phyloP scores from a whole-genome alignment of 768 basidiomycete genomes.

The Ramaria sp. region DNA sequence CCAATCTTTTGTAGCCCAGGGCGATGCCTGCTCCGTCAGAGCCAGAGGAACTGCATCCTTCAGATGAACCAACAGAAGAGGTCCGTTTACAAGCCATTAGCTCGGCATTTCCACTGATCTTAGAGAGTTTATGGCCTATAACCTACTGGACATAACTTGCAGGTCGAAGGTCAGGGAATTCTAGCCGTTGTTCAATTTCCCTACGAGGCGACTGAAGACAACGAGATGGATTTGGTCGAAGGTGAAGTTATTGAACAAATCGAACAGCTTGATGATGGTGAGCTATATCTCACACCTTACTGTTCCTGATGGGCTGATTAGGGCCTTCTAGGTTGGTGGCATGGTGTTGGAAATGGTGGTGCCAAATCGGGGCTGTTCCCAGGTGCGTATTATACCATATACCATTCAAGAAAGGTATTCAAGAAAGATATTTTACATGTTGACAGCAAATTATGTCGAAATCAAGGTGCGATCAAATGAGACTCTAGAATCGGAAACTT shows the following conservation, averaged over 20 bases:
- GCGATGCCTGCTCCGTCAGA: background rate
- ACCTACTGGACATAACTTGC: background rate
- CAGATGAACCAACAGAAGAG: background rate
- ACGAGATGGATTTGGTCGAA: slow-evolving; percentile 72
- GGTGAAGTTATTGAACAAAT: slow-evolving; percentile 76
- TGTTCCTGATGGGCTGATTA: background rate
- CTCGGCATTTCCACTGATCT: background rate
- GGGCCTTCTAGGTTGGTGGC: slow-evolving; percentile 64
- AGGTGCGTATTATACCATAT: slow-evolving; percentile 39
- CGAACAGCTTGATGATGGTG: slow-evolving; percentile 69
- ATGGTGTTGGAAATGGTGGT: slow-evolving; percentile 57
- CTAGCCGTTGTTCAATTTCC: slow-evolving; percentile 13
- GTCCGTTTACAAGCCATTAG: background rate
- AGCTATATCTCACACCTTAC: background rate
- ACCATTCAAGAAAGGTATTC: background rate
- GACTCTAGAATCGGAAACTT: slow-evolving; percentile 19
- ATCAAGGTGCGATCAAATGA: slow-evolving; percentile 40
- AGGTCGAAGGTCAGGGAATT: background rate
- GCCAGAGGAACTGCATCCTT: background rate
- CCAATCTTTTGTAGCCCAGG: background rate
- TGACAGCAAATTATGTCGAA: slow-evolving; percentile 78
- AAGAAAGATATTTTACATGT: background rate
- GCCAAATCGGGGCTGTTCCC: slow-evolving; percentile 75
- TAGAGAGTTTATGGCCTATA: background rate
- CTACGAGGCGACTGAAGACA: slow-evolving; percentile 64